Percentiles rank a stretch among this genome's conserved stretches.
Evolutionary conservation across 2,329 filamentous ascomycete genomes (phyloP).

Genomic region (Fusarium redolens): DNA sequence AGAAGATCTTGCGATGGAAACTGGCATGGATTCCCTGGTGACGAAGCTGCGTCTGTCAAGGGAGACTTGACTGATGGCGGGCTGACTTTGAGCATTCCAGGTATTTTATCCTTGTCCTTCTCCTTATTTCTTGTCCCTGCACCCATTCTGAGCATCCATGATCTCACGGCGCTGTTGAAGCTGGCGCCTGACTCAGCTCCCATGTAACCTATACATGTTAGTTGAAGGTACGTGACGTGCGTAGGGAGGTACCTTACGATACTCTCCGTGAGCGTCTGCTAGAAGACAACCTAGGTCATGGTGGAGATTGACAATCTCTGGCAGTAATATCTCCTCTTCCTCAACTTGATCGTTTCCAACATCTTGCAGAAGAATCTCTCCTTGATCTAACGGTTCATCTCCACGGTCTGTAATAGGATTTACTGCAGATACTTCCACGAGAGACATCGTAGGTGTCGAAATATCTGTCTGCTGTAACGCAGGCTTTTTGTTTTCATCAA

Average conservation of each 20-base stretch:
- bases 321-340: background rate
- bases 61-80: background rate
- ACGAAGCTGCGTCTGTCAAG: accelerated
- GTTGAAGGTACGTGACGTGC: accelerated
- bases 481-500: background rate
- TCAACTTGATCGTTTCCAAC: background rate
- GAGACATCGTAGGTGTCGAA: background rate
- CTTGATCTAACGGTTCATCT: background rate
- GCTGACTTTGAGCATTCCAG: background rate
- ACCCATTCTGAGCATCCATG: background rate
- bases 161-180: background rate
- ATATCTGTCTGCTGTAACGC: background rate
- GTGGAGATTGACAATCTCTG: background rate
- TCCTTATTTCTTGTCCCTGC: background rate
- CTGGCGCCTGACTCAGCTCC: background rate
- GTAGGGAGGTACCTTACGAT: background rate
- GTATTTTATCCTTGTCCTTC: background rate
- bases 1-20: background rate
- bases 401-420: background rate
- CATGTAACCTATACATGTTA: background rate
- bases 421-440: background rate
- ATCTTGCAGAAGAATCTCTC: accelerated
- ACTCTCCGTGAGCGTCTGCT: background rate
- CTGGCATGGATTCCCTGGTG: accelerated
- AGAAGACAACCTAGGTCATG: background rate